Evolutionary conservation across 352 stramenopile species (phyloP).

Genomic region (Phytophthora ramorum): DNA sequence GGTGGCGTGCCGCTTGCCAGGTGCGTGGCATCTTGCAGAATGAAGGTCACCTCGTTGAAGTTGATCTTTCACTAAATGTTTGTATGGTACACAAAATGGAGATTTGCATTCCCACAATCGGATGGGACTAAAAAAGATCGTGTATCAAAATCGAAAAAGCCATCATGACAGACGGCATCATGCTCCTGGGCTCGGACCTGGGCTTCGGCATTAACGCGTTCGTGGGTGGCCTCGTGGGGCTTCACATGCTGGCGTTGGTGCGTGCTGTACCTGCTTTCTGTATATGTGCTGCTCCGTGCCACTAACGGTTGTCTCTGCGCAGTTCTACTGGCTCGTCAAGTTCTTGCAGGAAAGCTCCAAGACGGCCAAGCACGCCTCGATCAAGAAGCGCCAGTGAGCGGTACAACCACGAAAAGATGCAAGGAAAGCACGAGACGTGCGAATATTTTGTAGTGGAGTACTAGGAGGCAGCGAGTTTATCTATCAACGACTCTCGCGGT

Average conservation of each 20-base stretch:
- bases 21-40: conserved; percentile 26
- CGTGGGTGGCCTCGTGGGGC: conserved; percentile 65
- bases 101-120: conserved; percentile 1
- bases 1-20: not conserved
- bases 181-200: conserved; percentile 50
- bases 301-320: conserved; percentile 6
- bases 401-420: not conserved
- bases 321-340: conserved; percentile 72
- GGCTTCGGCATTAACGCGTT: conserved; percentile 74
- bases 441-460: conserved; percentile 10
- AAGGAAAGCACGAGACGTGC: not conserved
- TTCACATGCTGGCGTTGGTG: conserved; percentile 81
- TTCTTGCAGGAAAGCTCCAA: conserved; percentile 69
- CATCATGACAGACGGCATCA: conserved; percentile 25
- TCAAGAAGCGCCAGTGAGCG: conserved; percentile 72
- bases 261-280: not conserved
- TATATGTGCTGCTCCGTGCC: not conserved
- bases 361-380: conserved; percentile 37
- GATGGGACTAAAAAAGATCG: conserved; percentile 12
- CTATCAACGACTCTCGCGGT: not conserved
- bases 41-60: conserved; percentile 38
- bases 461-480: not conserved
- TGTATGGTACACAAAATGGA: conserved; percentile 5
- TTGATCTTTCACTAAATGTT: conserved; percentile 1
- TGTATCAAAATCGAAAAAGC: conserved; percentile 4